Conservation (phyloP, 2,329 filamentous ascomycete species). For the Tympanopsis confertula region DNA sequence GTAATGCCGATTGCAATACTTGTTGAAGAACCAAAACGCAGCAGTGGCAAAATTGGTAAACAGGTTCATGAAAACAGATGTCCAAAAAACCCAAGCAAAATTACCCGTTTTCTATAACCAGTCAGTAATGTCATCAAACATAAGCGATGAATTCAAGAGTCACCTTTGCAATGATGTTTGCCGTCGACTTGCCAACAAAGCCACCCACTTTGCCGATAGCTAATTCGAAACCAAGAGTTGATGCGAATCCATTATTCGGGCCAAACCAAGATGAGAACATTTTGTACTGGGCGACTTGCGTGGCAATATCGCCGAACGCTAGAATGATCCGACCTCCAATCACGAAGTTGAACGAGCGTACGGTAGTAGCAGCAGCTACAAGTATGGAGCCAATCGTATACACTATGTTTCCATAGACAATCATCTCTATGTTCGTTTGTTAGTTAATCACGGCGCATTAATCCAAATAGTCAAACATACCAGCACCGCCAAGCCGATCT, state of each 20-base stretch:
- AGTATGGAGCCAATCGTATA: conserved; percentile 46
- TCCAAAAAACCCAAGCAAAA: conserved; percentile 53
- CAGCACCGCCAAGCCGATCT: conserved; percentile 44
- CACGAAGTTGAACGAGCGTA: conserved; percentile 48
- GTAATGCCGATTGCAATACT: conserved; percentile 34
- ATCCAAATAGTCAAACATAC: conserved; percentile 12
- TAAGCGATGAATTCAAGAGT: conserved; percentile 2
- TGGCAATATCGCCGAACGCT: conserved; percentile 50
- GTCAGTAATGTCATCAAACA: background rate
- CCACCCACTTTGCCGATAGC: conserved; percentile 48
- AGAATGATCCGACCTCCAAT: conserved; percentile 41
- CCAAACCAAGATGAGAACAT: conserved; percentile 56
- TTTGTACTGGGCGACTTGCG: conserved; percentile 53
- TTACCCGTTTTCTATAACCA: conserved; percentile 35
- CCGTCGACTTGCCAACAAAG: conserved; percentile 47
- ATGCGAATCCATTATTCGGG: conserved; percentile 48
- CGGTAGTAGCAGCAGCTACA: conserved; percentile 42
- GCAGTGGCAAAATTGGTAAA: conserved; percentile 45
- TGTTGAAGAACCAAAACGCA: conserved; percentile 42
- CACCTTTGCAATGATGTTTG: conserved; percentile 42
- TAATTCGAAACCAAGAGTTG: conserved; percentile 47
- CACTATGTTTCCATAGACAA: conserved; percentile 49
- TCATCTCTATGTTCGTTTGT: conserved; percentile 24
- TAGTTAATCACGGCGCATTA: background rate
- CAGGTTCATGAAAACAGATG: conserved; percentile 49